These are phyloP conservation scores for Spencermartinsiella europaea DNA, from an alignment of 805 yeast genomes.

Conservation along the genomic window DNA sequence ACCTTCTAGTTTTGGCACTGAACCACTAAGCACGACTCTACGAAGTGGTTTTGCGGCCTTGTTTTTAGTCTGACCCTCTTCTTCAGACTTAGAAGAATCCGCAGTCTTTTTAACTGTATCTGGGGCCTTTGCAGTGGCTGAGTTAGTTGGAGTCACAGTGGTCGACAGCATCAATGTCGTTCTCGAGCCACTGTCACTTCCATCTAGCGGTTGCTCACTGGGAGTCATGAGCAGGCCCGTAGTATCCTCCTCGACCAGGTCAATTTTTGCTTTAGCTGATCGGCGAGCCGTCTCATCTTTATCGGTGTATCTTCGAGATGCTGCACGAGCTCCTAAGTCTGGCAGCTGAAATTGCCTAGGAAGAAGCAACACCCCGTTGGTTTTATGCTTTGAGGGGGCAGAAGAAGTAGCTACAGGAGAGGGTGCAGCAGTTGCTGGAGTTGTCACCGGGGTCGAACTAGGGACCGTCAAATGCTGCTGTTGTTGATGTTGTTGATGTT, in stretches of 20 bases:
- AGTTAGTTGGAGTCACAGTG: no score
- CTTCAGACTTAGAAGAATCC: not conserved
- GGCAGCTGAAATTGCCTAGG: constrained; percentile 28
- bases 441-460: not conserved
- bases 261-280: no score
- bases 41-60: not conserved
- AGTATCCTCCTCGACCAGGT: no score
- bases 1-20: constrained; percentile 32
- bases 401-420: not conserved
- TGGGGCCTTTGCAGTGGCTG: no score
- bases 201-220: no score
- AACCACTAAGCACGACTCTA: not conserved
- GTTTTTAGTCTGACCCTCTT: not conserved
- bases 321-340: not conserved
- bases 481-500: constrained; percentile 2
- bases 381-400: constrained; percentile 8
- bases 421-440: not conserved
- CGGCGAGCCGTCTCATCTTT: no score
- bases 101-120: not conserved
- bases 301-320: not conserved
- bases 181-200: no score
- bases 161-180: no score
- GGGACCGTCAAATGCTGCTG: not conserved
- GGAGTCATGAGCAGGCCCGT: no score
- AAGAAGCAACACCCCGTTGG: constrained; percentile 26